phyloP scores from a whole-genome alignment of 1,284 basidiomycete species.

The Volvariella surrecta region DNA sequence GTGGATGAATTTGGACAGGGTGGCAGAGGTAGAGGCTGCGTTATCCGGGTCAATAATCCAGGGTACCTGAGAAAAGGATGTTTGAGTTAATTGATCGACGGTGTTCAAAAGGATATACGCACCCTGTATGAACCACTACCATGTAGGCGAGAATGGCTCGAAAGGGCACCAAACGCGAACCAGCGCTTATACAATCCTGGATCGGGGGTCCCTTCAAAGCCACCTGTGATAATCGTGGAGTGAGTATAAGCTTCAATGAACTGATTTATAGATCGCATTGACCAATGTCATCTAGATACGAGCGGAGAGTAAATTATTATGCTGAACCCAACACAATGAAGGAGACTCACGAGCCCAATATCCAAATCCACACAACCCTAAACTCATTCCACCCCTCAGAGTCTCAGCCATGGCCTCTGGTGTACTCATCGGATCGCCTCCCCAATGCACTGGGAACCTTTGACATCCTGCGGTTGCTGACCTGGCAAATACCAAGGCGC shows the following conservation, averaged over 20 bases:
- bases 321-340: not conserved
- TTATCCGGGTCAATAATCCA: constrained; percentile 37
- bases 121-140: constrained; percentile 54
- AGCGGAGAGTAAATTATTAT: not conserved
- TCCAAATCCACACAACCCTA: constrained; percentile 49
- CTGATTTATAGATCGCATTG: constrained; percentile 20
- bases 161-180: constrained; percentile 47
- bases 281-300: constrained; percentile 39
- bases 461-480: constrained; percentile 49
- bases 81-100: not conserved
- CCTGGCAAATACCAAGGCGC: constrained; percentile 51
- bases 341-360: constrained; percentile 35
- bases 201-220: constrained; percentile 40
- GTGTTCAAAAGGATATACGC: constrained; percentile 14
- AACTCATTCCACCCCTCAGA: constrained; percentile 47
- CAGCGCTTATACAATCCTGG: constrained; percentile 51
- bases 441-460: constrained; percentile 46
- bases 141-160: constrained; percentile 48
- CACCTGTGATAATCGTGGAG: constrained; percentile 12
- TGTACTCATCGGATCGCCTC: constrained; percentile 53
- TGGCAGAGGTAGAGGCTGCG: constrained; percentile 30
- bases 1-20: constrained; percentile 44
- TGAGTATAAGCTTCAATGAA: not conserved
- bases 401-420: constrained; percentile 60
- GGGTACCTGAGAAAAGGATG: constrained; percentile 15